Percentiles rank a stretch among this genome's conserved stretches.
These are phyloP conservation scores for Parietichytrium sp. DNA, from an alignment of 108 stramenopile species.

Conservation along the genomic window DNA sequence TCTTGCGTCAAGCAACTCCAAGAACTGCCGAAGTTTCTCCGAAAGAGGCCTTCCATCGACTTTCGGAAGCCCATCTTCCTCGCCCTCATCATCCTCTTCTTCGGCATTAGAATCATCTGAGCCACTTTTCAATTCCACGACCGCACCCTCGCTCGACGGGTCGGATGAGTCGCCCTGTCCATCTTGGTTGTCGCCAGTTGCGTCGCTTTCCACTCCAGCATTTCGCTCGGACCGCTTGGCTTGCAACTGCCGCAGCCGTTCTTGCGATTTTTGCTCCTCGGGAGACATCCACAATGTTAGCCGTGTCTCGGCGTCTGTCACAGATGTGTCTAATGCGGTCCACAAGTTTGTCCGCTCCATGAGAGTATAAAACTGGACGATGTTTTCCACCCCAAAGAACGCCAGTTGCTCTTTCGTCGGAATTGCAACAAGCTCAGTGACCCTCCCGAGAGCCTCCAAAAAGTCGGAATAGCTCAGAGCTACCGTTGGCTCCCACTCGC, in stretches of 20 bases:
- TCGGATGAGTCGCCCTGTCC: too few relatives aligned
- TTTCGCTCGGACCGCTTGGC: neutral
- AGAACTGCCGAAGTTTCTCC: neutral
- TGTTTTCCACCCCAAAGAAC: conserved; percentile 32
- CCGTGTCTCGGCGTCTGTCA: neutral
- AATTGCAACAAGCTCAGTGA: conserved; percentile 41
- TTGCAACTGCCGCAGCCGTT: too few relatives aligned
- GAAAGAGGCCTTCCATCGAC: neutral
- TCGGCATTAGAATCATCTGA: neutral
- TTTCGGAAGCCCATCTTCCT: too few relatives aligned
- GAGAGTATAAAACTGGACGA: conserved; percentile 41
- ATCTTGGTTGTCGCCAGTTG: neutral
- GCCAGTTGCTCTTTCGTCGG: conserved; percentile 49
- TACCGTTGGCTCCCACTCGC: conserved; percentile 47
- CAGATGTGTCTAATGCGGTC: neutral
- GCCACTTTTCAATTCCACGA: too few relatives aligned
- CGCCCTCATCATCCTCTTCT: too few relatives aligned
- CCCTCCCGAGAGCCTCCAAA: conserved; percentile 49
- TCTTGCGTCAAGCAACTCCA: neutral
- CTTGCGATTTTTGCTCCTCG: too few relatives aligned
- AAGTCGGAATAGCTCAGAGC: conserved; percentile 50
- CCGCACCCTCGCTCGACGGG: too few relatives aligned
- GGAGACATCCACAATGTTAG: conserved; percentile 17
- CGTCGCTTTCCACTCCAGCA: too few relatives aligned
- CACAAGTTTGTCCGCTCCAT: conserved; percentile 32